Conservation (phyloP, 306 rosid genomes). For the Acmispon strigosus region DNA sequence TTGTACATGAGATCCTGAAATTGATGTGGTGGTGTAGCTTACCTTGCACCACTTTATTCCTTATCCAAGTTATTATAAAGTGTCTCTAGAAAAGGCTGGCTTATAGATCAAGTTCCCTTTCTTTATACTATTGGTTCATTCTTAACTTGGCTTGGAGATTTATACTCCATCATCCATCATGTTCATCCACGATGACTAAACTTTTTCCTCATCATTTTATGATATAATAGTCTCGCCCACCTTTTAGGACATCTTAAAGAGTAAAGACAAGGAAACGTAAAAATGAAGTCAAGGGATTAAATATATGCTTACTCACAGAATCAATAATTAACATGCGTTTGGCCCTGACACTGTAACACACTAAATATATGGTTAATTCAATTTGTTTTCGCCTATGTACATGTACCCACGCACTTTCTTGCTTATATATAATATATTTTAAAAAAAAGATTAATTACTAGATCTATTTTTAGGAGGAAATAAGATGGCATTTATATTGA, state of each 20-base stretch:
- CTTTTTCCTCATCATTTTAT: slow-evolving; percentile 17
- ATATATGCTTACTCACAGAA: not conserved
- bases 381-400: too few species aligned
- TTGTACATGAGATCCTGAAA: not conserved
- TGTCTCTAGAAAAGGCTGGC: not conserved
- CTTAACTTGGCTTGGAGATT: not conserved
- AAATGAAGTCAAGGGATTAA: slow-evolving; percentile 21
- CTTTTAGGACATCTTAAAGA: slow-evolving; percentile 33
- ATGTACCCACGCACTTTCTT: too few species aligned
- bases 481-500: too few species aligned
- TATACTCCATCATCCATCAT: slow-evolving; percentile 7
- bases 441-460: too few species aligned
- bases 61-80: slow-evolving; percentile 12
- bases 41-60: slow-evolving; percentile 26
- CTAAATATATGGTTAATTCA: too few species aligned
- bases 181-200: slow-evolving; percentile 10
- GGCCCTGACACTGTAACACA: too few species aligned
- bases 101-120: slow-evolving; percentile 30
- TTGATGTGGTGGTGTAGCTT: not conserved
- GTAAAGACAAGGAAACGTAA: slow-evolving; percentile 44
- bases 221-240: not conserved
- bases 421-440: too few species aligned
- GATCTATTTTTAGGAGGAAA: too few species aligned
- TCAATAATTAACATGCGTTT: not conserved
- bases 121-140: slow-evolving; percentile 6